These are phyloP conservation scores for Fusarium nodosum DNA, from an alignment of 2,329 filamentous ascomycete species.

Conservation along the genomic window DNA sequence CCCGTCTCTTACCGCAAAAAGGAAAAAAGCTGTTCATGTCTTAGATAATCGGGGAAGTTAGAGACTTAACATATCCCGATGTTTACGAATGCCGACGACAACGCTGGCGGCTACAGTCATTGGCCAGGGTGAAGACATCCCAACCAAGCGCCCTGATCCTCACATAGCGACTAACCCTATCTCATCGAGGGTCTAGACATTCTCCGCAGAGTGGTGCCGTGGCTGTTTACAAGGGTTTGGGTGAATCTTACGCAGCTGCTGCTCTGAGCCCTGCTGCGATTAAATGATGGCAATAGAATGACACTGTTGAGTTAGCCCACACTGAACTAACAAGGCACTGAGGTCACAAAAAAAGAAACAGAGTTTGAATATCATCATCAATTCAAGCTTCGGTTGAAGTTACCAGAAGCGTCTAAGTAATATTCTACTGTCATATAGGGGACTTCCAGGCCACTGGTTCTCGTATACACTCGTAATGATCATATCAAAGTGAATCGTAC, in stretches of 20 bases:
- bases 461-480: constrained; percentile 42
- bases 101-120: constrained; percentile 26
- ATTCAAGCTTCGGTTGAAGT: constrained; percentile 25
- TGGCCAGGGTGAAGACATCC: constrained; percentile 28
- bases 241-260: constrained; percentile 26
- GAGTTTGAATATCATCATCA: constrained; percentile 26
- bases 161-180: constrained; percentile 44
- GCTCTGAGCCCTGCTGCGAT: constrained; percentile 18
- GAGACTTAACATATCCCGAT: constrained; percentile 8
- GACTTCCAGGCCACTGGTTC: constrained; percentile 38
- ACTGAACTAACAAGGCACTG: constrained; percentile 10
- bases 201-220: constrained; percentile 11
- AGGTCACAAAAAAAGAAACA: constrained; percentile 3
- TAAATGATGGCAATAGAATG: constrained; percentile 3
- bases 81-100: constrained; percentile 9
- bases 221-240: constrained; percentile 29
- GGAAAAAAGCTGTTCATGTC: constrained; percentile 4
- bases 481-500: constrained; percentile 40
- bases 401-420: constrained; percentile 36
- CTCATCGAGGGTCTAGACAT: constrained; percentile 19
- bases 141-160: constrained; percentile 46
- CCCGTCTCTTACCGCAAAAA: constrained; percentile 15
- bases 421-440: constrained; percentile 42
- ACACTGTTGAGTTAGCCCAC: constrained; percentile 1
- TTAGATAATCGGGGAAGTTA: constrained; percentile 14